Conservation (phyloP, 2,329 filamentous ascomycete genomes). For the Aspergillus nomiae region DNA sequence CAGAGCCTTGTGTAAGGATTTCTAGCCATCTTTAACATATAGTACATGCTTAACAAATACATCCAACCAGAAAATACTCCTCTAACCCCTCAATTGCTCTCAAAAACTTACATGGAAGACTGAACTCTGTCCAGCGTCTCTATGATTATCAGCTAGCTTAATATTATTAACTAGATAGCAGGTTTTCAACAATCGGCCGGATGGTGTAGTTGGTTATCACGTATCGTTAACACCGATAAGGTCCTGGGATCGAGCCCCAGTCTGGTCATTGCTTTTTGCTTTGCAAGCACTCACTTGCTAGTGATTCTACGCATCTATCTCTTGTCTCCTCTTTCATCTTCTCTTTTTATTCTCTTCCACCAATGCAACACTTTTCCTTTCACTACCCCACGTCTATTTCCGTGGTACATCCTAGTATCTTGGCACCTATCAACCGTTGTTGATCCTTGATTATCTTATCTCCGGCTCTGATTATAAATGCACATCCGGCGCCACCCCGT, state of each 20-base stretch:
- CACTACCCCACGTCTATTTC: too few relatives aligned
- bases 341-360: neutral
- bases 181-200: constrained; percentile 20
- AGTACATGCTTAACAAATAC: neutral
- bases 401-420: too few relatives aligned
- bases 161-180: rapidly evolving
- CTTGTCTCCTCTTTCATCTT: neutral
- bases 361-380: neutral
- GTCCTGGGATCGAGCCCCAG: constrained; percentile 6
- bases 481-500: neutral
- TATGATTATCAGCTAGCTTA: neutral
- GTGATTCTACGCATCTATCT: neutral
- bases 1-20: neutral
- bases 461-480: constrained; percentile 9
- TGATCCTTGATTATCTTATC: constrained; percentile 6
- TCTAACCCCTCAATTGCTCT: neutral
- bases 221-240: constrained; percentile 1
- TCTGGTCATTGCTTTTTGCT: constrained; percentile 1
- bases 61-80: neutral
- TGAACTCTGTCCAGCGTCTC: rapidly evolving
- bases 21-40: neutral
- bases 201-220: constrained; percentile 33
- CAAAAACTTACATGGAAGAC: neutral
- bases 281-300: too few relatives aligned
- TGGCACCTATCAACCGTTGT: neutral